Percentiles rank a stretch among this genome's conserved stretches.
These are phyloP conservation scores for Vaucheria bursata DNA, from an alignment of 352 stramenopile species.

Conservation along the genomic window DNA sequence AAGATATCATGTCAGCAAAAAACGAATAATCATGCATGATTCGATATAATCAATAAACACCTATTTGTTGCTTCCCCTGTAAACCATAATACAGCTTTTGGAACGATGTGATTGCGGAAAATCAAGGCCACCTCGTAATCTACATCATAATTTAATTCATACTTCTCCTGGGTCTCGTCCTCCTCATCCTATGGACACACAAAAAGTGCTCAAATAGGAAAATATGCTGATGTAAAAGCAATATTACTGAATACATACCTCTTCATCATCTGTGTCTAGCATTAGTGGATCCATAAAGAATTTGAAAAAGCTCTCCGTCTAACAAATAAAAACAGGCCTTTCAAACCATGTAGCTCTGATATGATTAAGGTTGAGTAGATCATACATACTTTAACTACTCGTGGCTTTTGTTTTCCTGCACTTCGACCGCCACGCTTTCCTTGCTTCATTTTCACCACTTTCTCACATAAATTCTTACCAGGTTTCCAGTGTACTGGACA, in stretches of 20 bases:
- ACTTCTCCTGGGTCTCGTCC: slow-evolving; percentile 39
- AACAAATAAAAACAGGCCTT: slow-evolving; percentile 20
- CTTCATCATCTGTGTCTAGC: slow-evolving; percentile 58
- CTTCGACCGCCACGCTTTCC: not conserved
- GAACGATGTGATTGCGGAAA: slow-evolving; percentile 60
- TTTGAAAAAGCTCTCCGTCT: slow-evolving; percentile 47
- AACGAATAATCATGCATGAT: no score
- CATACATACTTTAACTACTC: not conserved
- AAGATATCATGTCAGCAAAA: no score
- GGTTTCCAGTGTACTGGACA: slow-evolving; percentile 61
- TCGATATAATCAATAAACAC: no score
- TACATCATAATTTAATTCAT: slow-evolving; percentile 44
- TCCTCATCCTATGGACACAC: no score
- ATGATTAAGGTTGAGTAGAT: no score
- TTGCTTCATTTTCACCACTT: slow-evolving; percentile 53
- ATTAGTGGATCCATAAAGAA: slow-evolving; percentile 47
- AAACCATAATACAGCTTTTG: slow-evolving; percentile 64
- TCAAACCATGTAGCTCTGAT: no score
- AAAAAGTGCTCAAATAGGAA: no score
- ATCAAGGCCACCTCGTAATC: slow-evolving; percentile 65
- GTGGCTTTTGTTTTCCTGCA: not conserved
- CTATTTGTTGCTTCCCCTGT: slow-evolving; percentile 64
- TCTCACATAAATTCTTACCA: slow-evolving; percentile 53
- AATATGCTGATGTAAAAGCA: no score
- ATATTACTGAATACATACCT: no score